Base-by-base conservation (phyloP, 2,329 filamentous ascomycete species). In the Colletotrichum truncatum region DNA sequence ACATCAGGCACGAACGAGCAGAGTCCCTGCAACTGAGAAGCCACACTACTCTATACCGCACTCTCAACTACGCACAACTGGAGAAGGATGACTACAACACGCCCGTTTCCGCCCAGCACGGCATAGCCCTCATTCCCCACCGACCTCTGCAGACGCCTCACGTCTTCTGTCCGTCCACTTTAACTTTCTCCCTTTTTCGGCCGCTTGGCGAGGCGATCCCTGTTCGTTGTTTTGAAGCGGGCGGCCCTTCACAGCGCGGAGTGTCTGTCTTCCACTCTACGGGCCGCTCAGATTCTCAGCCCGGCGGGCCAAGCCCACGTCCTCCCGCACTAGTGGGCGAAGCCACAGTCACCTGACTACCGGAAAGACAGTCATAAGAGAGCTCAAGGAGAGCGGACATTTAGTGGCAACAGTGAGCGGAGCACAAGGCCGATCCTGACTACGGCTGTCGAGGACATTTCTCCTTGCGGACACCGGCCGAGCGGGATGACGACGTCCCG, bases 1-100 rank as follows among this genome's bases (percentile, higher is more conserved):
- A 28, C 21, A 43, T 21, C 41, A 55, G 62, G 62, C 34, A 65
- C 57, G 26, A 65, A 62, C 62, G 57, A 62, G 62, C 62, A 49
- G 57, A 25, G 62, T 55, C 57, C 62, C 62, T 65, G 56, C 62
- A 55, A 45, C 4, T 21, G 48, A 18, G 32, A 26, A 12, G 25
- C 30, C 48, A 28, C 28, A 41, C 25, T 4, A 36, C 34, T 16
- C 23, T 25, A 30, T 18, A 6, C 25, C 23, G 46, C 54, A 49
- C 39, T 26, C 38, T 18, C 48, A 30, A 16, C 36, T 36, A 36
- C 49, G 21, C 41, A 62, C 9, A 32, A 32, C 21, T 62, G 62
- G 57, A 65, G 49, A 30, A 49, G 16, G 49, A 55, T 61, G 62
- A 65, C 41, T 36, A 34, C 43, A 39, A 36, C 12, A 45, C 57